phyloP scores from a whole-genome alignment of 2,329 filamentous ascomycete species.

The Diaporthe destruens region DNA sequence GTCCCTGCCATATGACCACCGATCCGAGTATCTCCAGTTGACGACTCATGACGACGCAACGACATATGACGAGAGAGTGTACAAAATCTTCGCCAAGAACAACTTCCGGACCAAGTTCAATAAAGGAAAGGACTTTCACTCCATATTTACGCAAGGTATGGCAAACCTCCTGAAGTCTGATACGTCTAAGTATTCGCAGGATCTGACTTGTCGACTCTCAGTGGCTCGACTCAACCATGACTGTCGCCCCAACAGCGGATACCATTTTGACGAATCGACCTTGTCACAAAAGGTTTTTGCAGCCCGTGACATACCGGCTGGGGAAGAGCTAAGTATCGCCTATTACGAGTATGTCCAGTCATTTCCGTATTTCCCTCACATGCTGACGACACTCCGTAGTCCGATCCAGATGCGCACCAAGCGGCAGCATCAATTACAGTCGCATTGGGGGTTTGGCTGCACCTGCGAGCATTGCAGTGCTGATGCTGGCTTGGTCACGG shows the following conservation, averaged over 20 bases:
- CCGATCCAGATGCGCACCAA: conserved; percentile 18
- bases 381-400: conserved; percentile 9
- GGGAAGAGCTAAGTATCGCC: conserved; percentile 24
- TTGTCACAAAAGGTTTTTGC: conserved; percentile 31
- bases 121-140: conserved; percentile 19
- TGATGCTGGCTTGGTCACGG: not conserved
- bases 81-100: conserved; percentile 27
- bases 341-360: conserved; percentile 16
- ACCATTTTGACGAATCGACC: conserved; percentile 20
- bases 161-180: not conserved
- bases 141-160: conserved; percentile 30
- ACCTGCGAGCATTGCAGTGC: conserved; percentile 29
- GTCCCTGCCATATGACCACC: conserved; percentile 18
- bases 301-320: conserved; percentile 11
- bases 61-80: conserved; percentile 19
- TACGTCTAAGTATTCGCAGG: no score
- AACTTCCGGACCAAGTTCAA: conserved; percentile 25
- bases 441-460: conserved; percentile 28
- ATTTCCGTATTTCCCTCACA: no score
- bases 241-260: conserved; percentile 31
- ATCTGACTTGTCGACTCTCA: not conserved
- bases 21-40: conserved; percentile 19
- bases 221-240: conserved; percentile 27
- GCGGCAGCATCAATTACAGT: conserved; percentile 20
- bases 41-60: conserved; percentile 18